Base-by-base conservation (phyloP, 306 rosid genomes). In the Pterocarpus santalinus region DNA sequence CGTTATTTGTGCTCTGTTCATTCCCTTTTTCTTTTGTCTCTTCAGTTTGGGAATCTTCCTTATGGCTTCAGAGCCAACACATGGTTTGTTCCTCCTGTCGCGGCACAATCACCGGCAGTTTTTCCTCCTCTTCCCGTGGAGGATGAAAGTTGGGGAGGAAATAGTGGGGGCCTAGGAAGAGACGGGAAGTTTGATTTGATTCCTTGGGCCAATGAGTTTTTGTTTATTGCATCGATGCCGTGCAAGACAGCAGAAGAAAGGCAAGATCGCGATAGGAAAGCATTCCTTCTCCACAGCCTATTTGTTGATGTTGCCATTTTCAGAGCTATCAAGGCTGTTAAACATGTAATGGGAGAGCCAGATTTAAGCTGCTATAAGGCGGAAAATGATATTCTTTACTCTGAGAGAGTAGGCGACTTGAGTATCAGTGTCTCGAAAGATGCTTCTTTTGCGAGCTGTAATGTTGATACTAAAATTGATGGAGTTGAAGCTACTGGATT, bases 21-120 rank as follows among this genome's bases (percentile, higher is more conserved):
- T 47, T 60, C 22, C 22, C 55, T 34, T 67, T 79, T 73, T 17
- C 41, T 74, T 69, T 71, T 57, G 79, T 66, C 76, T 34, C 75
- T 51, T 62, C 86, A 92, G 97, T 92, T 90, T 84, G 94, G 94
- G 71, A 92, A 92, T 81, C 91, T 90, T 68, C 93, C 97, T 46
- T 92, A 83, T 35, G 94, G 97, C 55, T 89, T 92, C 67, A 82
- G 94, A 87, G 88, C 90, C 68, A 92, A 92, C 85, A 89, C 97
- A 3, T 90, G 94, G 94, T 91, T 92, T 60, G 94, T 87, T 74
- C 93, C 94, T 13, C 94, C 92, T 5, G 28, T 84, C 43, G 85
- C 84, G n/a, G 93, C 85, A 43, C 94, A 89, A 65, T 72, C 78
- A 0, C 89, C 75, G 1, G 64, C 91, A 15, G 68, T 73, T 76